A percentile compares a stretch with the other conserved stretches of the same genome.
Conservation (phyloP, 2,329 filamentous ascomycete genomes). For the Hypoxylon sp. region DNA sequence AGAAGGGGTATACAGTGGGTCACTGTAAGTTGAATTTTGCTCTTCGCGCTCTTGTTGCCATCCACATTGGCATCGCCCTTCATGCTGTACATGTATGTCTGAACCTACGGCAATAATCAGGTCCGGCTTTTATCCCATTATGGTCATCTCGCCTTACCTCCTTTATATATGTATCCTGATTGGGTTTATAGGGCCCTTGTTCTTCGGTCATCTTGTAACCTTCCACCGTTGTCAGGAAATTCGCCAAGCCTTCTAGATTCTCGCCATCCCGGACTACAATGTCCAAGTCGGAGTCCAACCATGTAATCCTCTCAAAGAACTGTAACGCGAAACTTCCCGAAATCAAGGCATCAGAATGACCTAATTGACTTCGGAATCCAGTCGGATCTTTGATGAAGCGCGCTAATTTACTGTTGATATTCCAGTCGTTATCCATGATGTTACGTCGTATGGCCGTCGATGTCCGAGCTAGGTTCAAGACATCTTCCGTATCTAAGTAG, state of each 20-base stretch:
- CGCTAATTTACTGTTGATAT: slow-evolving; percentile 7
- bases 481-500: neutral
- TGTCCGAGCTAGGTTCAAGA: neutral
- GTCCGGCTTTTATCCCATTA: neutral
- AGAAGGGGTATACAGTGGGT: slow-evolving; percentile 1
- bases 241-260: neutral
- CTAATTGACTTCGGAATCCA: slow-evolving; percentile 8
- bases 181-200: neutral
- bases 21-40: slow-evolving; percentile 1
- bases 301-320: slow-evolving; percentile 3
- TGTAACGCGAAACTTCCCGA: slow-evolving; percentile 6
- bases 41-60: neutral
- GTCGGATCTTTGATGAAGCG: slow-evolving; percentile 4
- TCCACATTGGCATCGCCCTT: neutral
- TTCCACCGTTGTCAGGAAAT: slow-evolving; percentile 2
- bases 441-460: neutral
- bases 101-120: neutral
- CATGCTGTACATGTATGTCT: slow-evolving; percentile 1
- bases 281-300: slow-evolving; percentile 2
- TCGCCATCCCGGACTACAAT: slow-evolving; percentile 1
- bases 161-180: neutral
- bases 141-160: neutral
- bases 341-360: slow-evolving; percentile 2
- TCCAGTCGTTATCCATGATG: neutral
- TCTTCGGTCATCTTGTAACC: slow-evolving; percentile 4